phyloP scores from a whole-genome alignment of 306 rosid genomes.

The Mucuna pruriens region DNA sequence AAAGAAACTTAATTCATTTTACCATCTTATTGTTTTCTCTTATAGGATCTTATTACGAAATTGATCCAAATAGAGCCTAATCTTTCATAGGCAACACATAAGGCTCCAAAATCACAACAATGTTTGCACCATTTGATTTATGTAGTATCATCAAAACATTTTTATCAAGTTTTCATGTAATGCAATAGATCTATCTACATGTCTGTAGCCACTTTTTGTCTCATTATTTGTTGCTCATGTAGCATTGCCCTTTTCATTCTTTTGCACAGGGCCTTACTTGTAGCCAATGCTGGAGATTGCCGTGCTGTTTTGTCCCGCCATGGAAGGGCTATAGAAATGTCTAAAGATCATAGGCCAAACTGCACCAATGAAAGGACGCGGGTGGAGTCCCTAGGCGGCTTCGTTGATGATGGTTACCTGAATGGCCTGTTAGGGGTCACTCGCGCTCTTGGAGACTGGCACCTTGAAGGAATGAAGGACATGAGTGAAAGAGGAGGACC shows the following conservation, averaged over 20 bases:
- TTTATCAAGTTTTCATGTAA: neutral
- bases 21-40: no score
- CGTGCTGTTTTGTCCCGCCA: constrained; percentile 80
- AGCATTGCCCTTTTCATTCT: neutral
- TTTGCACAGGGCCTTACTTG: constrained; percentile 78
- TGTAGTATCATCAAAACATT: neutral
- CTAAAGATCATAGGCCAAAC: constrained; percentile 79
- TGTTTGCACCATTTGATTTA: neutral
- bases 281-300: constrained; percentile 97
- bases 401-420: constrained; percentile 66
- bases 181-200: neutral
- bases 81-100: neutral
- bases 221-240: neutral
- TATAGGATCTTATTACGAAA: no score
- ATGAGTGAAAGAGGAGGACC: constrained; percentile 73
- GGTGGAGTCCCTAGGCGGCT: constrained; percentile 82
- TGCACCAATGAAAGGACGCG: constrained; percentile 73
- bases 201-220: neutral
- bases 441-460: constrained; percentile 96
- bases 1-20: no score
- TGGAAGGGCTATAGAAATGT: constrained; percentile 79
- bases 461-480: constrained; percentile 93
- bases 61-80: neutral
- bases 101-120: neutral
- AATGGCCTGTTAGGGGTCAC: constrained; percentile 83